Conservation (phyloP, 78 protist genomes). For the Mastigamoeba balamuthi region DNA sequence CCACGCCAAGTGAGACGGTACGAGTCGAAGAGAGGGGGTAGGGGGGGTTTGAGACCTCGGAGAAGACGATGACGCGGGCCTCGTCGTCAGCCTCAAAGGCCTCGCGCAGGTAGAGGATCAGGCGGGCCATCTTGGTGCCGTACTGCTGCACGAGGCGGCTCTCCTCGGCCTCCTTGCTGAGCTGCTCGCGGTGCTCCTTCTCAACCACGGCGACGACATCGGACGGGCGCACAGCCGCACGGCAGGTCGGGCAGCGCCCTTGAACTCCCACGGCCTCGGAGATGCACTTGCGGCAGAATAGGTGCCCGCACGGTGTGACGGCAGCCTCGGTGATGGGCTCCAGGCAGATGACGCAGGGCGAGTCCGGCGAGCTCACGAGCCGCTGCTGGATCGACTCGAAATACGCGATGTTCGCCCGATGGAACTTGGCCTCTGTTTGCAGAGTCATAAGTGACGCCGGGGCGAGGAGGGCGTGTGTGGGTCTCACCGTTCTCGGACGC, state of each 20-base stretch:
- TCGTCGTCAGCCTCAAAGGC: neutral
- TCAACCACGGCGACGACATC: too few species aligned
- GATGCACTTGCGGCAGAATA: conserved; percentile 4
- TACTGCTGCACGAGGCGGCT: neutral
- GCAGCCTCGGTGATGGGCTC: neutral
- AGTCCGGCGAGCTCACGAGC: neutral
- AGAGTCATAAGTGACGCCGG: too few species aligned
- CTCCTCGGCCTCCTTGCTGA: neutral
- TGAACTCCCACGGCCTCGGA: neutral
- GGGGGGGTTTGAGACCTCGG: too few species aligned
- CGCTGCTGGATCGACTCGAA: too few species aligned
- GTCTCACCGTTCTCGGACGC: too few species aligned
- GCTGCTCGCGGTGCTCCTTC: neutral
- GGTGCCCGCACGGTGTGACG: conserved; percentile 2
- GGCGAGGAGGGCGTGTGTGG: too few species aligned
- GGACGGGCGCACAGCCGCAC: too few species aligned
- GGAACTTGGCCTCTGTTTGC: too few species aligned
- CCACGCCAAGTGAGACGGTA: too few species aligned
- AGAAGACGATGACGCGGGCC: neutral
- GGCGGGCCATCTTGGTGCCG: conserved; percentile 6
- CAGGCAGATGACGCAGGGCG: conserved; percentile 2
- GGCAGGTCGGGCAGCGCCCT: neutral
- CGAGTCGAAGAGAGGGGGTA: too few species aligned
- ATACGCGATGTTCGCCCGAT: too few species aligned
- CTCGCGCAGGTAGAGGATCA: neutral